Evolutionary conservation across 257 asterid genomes (phyloP).

Genomic region (Cruciata laevipes): DNA sequence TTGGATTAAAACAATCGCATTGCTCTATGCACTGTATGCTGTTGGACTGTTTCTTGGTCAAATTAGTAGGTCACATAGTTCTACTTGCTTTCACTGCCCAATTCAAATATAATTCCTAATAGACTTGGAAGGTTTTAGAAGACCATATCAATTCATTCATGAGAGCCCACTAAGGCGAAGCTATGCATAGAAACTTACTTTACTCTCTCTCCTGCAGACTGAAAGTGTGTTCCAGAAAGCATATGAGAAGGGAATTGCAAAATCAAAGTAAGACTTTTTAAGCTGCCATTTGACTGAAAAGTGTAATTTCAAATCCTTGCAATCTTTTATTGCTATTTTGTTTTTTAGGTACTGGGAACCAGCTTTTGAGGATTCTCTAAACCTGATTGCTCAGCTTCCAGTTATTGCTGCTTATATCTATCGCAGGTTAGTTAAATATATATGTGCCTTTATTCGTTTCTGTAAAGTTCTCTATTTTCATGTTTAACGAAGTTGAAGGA

Average conservation of each 20-base stretch:
- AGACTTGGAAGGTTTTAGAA: too few species aligned
- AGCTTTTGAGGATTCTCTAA: slow-evolving; percentile 87
- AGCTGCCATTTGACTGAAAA: slow-evolving; percentile 10
- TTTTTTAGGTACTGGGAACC: slow-evolving; percentile 88
- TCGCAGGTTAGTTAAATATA: slow-evolving; percentile 65
- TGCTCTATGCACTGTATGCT: too few species aligned
- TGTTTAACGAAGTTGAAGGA: background rate
- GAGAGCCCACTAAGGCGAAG: too few species aligned
- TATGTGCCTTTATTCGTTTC: too few species aligned
- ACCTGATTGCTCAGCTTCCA: slow-evolving; percentile 95
- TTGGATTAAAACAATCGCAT: too few species aligned
- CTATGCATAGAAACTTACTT: slow-evolving; percentile 27
- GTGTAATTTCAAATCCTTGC: slow-evolving; percentile 10
- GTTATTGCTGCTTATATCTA: slow-evolving; percentile 81
- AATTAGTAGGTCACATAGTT: too few species aligned
- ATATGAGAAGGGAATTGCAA: slow-evolving; percentile 92
- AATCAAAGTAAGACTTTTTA: slow-evolving; percentile 67
- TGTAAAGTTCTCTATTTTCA: background rate
- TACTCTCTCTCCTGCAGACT: slow-evolving; percentile 45
- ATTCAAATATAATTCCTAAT: background rate
- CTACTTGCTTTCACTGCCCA: too few species aligned
- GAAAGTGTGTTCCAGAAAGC: slow-evolving; percentile 98
- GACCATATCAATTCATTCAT: too few species aligned
- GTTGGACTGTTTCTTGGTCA: too few species aligned
- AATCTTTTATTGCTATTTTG: slow-evolving; percentile 20